These are phyloP conservation scores for Nothomitra cinnamomea DNA, from an alignment of 2,329 filamentous ascomycete genomes.

Conservation along the genomic window DNA sequence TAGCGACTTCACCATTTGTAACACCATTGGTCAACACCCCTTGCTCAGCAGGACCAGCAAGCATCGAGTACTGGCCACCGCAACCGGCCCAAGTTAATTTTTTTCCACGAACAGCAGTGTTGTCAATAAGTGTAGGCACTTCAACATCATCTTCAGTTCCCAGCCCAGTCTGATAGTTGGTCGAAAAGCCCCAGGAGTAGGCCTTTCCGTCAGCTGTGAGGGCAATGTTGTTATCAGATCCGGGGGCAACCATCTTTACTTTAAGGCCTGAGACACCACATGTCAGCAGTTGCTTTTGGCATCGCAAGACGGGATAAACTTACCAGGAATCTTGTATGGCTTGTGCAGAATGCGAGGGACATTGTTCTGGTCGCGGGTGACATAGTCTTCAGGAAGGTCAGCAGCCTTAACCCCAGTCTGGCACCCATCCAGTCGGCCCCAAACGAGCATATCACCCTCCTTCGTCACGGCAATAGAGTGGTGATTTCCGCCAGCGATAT, in stretches of 20 bases:
- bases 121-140: slow-evolving; percentile 64
- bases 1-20: not conserved
- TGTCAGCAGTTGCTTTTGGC: slow-evolving; percentile 2
- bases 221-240: slow-evolving; percentile 57
- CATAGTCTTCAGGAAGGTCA: slow-evolving; percentile 37
- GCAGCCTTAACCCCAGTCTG: slow-evolving; percentile 40
- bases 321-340: slow-evolving; percentile 44
- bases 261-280: slow-evolving; percentile 23
- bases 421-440: slow-evolving; percentile 39
- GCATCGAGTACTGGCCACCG: slow-evolving; percentile 68
- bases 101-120: slow-evolving; percentile 61
- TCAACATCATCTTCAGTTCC: slow-evolving; percentile 65
- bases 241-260: slow-evolving; percentile 40
- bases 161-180: slow-evolving; percentile 65
- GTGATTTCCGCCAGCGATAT: slow-evolving; percentile 57
- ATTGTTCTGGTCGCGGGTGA: slow-evolving; percentile 46
- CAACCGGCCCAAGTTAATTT: slow-evolving; percentile 63
- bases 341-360: slow-evolving; percentile 54
- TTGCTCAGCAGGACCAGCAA: slow-evolving; percentile 28
- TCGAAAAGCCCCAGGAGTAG: slow-evolving; percentile 66
- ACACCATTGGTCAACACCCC: not conserved
- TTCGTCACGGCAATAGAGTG: slow-evolving; percentile 51
- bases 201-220: slow-evolving; percentile 52
- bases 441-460: slow-evolving; percentile 39
- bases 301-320: slow-evolving; percentile 12